Base-by-base conservation (phyloP, 345 rosid genomes). In the Brassica cretica region DNA sequence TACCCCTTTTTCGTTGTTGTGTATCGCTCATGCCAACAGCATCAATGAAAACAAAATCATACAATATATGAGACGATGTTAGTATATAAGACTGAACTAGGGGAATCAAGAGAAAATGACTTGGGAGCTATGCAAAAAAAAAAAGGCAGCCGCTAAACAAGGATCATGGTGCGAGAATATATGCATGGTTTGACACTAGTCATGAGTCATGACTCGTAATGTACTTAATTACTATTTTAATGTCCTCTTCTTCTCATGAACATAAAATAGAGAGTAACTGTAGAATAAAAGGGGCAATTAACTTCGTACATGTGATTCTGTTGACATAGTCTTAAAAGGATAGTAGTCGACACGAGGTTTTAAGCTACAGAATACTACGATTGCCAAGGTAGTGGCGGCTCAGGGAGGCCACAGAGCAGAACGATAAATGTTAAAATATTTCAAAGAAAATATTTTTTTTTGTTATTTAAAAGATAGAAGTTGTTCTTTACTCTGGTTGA, bases 91-190 rank as follows among this genome's bases (percentile, higher is more conserved):
- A 51, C 7, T n/a, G 55, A 14, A 46, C 2, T 46, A 5, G 56
- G 56, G 8, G 56, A n/a, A n/a, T 51, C 56, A n/a, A 51, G 6
- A 5, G 56, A 8, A 51, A 5, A 51, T n/a, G 56, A 51, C 19
- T 51, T n/a, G 16, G 56, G 56, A 51, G 19, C 56, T n/a, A 51
- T 51, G 56, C 6, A 51, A 49, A 49, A 12, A 44, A 27, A 27
- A 27, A 27, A 63, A 79, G 49, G 66, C 72, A 69, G 82, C 78
- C 82, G 78, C 66, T 35, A 79, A 74, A 73, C 74, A 67, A 69
- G 82, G 82, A 74, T 80, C 33, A 32, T 62, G 75, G 79, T 64
- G 76, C 67, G 72, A 70, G 82, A 64, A 74, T 74, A 74, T 80
- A 68, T 74, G 82, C 77, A 80, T 44, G 64, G 39, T 79, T 79